Conservation (phyloP, 805 yeast genomes). For the Barnettozyma populi region DNA sequence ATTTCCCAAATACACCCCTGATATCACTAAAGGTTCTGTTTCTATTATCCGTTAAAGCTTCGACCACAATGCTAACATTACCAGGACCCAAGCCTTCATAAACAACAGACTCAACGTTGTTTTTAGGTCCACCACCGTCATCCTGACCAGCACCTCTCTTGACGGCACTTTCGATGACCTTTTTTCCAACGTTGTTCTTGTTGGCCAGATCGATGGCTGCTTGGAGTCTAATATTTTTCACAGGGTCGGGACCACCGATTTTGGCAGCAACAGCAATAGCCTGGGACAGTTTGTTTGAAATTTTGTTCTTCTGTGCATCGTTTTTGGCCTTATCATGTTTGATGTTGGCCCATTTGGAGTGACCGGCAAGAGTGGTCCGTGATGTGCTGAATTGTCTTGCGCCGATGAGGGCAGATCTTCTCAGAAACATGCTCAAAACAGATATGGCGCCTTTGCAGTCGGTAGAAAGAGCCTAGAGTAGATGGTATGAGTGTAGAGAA, state of each 20-base stretch:
- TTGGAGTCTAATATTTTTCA: slow-evolving; percentile 52
- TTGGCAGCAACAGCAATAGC: slow-evolving; percentile 73
- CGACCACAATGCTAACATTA: slow-evolving; percentile 80
- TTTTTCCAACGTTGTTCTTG: slow-evolving; percentile 71
- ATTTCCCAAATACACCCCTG: slow-evolving; percentile 67
- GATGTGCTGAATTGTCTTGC: slow-evolving; percentile 3
- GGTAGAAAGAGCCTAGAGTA: background rate
- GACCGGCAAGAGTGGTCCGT: slow-evolving; percentile 45
- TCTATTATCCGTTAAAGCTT: slow-evolving; percentile 85
- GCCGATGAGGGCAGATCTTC: background rate
- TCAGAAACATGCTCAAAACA: background rate
- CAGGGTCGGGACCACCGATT: slow-evolving; percentile 62
- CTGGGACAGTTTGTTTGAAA: slow-evolving; percentile 65
- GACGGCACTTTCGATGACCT: slow-evolving; percentile 81
- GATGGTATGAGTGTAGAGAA: background rate
- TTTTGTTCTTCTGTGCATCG: slow-evolving; percentile 70
- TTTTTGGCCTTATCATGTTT: slow-evolving; percentile 92
- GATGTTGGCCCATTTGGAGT: slow-evolving; percentile 92
- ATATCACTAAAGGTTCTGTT: slow-evolving; percentile 73
- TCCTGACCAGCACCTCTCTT: slow-evolving; percentile 76
- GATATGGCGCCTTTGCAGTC: background rate
- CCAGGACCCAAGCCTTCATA: slow-evolving; percentile 95
- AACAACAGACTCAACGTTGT: slow-evolving; percentile 46
- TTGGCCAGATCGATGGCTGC: slow-evolving; percentile 76
- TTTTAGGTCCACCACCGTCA: slow-evolving; percentile 38